Evolutionary conservation across 306 rosid genomes (phyloP), one percentile per base, ranked within the genome.

Genomic region (Glycine tomentella): DNA sequence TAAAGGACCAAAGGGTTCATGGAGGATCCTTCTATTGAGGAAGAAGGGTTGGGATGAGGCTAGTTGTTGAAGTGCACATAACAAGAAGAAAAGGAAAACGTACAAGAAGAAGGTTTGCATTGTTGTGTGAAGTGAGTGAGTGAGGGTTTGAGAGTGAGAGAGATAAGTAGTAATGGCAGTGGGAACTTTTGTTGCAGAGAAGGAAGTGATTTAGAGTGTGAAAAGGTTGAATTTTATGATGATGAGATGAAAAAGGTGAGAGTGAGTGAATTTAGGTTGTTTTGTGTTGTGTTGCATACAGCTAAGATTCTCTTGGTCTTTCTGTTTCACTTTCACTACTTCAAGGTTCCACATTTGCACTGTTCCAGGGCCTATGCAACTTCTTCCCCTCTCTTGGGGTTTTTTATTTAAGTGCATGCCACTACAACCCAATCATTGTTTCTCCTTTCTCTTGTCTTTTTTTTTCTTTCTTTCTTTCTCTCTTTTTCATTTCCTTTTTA

Each of bases 241-340:
- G 31, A 56, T 17, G 59, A 3, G 5, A 9, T 68, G 53, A 74
- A 42, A 75, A 63, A 33, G 76, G 83, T 25, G 25, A 1, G 31
- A 16, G 31, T 3, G 64, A 81, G 87, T 81, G 72, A 80, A 58
- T 76, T 61, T 59, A 36, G 85, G 57, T 5, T 4, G 38, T 16
- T 25, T 33, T 58, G 31, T 25, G 31, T 25, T 17, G 66, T 44
- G 77, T 36, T 84, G 94, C 83, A 69, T 91, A 86, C 98, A 91
- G 98, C 98, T 92, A 94, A 94, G 94, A 92, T 90, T 88, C 94
- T 87, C 65, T 69, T 75, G 83, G 50, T 78, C 7, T 1, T 11
- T 59, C 5, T 74, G 77, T 67, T 15, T 67, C 66, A 11, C 55
- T 67, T 15, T 67, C 66, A 11, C 55, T 61, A 25, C 17, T 76